Conservation (phyloP, 305 asterid species). For the Solanum hybrid region DNA sequence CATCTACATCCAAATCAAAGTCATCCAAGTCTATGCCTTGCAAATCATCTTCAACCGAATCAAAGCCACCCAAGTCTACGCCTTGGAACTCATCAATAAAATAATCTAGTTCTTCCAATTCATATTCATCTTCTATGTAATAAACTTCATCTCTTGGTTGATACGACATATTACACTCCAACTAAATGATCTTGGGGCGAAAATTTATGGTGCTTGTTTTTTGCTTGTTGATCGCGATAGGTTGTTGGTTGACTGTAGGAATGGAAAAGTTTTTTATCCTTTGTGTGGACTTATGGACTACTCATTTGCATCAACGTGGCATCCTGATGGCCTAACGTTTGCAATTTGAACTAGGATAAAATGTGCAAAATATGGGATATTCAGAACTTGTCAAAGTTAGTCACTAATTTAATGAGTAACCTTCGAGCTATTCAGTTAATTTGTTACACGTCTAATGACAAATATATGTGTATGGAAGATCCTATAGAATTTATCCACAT, state of each 20-base stretch:
- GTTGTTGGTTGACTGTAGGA: no score
- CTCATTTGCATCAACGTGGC: slow-evolving; percentile 84
- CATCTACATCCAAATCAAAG: no score
- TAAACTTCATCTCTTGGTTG: slow-evolving; percentile 38
- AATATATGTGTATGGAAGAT: slow-evolving; percentile 76
- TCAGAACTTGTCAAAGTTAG: slow-evolving; percentile 45
- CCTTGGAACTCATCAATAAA: slow-evolving; percentile 44
- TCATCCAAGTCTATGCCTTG: no score
- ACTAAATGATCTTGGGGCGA: no score
- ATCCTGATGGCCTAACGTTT: slow-evolving; percentile 61
- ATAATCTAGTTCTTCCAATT: slow-evolving; percentile 55
- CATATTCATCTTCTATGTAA: slow-evolving; percentile 64
- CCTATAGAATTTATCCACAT: slow-evolving; percentile 73
- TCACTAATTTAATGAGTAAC: slow-evolving; percentile 49
- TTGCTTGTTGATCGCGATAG: no score
- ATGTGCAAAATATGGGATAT: slow-evolving; percentile 65
- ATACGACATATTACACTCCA: neutral
- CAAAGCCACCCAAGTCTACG: slow-evolving; percentile 9
- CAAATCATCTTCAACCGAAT: no score
- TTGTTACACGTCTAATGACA: slow-evolving; percentile 58
- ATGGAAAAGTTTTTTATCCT: no score
- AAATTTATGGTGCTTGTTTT: no score
- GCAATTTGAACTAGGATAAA: slow-evolving; percentile 76
- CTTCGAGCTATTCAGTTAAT: slow-evolving; percentile 64
- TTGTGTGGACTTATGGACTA: no score